Evolutionary conservation across 2,329 filamentous ascomycete genomes (phyloP).

Genomic region (Septoria petroselini): DNA sequence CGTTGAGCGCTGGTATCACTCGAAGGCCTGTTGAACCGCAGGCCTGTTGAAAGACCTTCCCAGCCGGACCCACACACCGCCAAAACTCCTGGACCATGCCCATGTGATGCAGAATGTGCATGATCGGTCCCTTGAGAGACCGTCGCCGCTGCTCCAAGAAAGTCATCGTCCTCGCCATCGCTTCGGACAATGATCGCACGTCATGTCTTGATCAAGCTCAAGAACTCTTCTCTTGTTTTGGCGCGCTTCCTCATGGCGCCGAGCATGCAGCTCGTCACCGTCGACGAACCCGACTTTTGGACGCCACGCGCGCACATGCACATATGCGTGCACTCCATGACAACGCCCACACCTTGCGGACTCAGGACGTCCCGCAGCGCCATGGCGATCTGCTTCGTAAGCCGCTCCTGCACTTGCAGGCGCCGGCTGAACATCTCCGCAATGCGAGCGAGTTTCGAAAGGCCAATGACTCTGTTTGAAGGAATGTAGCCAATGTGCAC

Average conservation of each 20-base stretch:
- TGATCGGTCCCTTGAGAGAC: background rate
- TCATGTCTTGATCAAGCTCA: slow-evolving; percentile 52
- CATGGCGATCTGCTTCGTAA: slow-evolving; percentile 93
- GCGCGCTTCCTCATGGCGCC: slow-evolving; percentile 89
- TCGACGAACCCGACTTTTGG: slow-evolving; percentile 80
- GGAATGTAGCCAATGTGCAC: slow-evolving; percentile 99
- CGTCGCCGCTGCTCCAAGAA: no score
- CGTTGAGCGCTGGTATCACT: slow-evolving; percentile 39
- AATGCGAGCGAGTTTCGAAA: slow-evolving; percentile 92
- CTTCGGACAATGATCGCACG: background rate
- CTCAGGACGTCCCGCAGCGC: slow-evolving; percentile 90
- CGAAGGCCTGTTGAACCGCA: slow-evolving; percentile 12
- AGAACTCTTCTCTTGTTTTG: slow-evolving; percentile 93
- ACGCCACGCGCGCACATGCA: slow-evolving; percentile 99
- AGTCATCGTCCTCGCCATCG: no score
- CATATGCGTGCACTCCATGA: slow-evolving; percentile 94
- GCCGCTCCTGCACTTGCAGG: slow-evolving; percentile 90
- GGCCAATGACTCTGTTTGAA: slow-evolving; percentile 81
- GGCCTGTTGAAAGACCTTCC: slow-evolving; percentile 12
- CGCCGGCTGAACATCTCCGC: slow-evolving; percentile 95
- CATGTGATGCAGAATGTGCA: background rate
- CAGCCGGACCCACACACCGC: background rate
- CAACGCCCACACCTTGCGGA: slow-evolving; percentile 90
- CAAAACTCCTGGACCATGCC: background rate
- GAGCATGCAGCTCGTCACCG: slow-evolving; percentile 96